A percentile compares a stretch with the other conserved stretches of the same genome.
Evolutionary conservation across 345 rosid genomes (phyloP).

Genomic region (Nasturtium officinale): DNA sequence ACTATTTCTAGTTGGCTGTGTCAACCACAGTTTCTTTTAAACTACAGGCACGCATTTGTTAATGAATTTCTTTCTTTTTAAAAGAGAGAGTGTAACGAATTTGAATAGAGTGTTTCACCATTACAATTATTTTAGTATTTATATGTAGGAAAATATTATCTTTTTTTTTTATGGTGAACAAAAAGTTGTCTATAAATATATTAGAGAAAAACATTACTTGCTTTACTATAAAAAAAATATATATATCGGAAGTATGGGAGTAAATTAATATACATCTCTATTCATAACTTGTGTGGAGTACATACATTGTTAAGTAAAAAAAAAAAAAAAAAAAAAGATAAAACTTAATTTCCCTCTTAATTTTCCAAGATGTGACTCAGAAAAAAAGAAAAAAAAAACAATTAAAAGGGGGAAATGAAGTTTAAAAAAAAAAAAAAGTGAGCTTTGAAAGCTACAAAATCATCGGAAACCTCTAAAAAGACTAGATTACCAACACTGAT

Average conservation of each 20-base stretch:
- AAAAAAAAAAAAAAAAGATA: neutral
- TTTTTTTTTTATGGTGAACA: slow-evolving; percentile 3
- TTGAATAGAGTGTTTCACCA: neutral
- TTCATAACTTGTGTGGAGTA: neutral
- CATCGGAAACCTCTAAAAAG: slow-evolving; percentile 11
- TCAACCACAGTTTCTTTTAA: neutral
- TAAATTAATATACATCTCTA: slow-evolving; percentile 23
- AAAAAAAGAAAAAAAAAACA: neutral
- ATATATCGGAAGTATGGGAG: neutral
- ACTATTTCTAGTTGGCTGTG: neutral
- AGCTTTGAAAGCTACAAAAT: slow-evolving; percentile 21
- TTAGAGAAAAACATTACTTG: neutral
- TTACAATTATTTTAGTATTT: neutral
- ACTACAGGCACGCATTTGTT: slow-evolving; percentile 1
- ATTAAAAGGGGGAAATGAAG: slow-evolving; percentile 23
- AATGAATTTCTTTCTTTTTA: neutral
- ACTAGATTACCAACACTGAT: slow-evolving; percentile 76
- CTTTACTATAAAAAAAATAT: neutral
- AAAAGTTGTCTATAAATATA: neutral
- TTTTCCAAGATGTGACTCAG: slow-evolving; percentile 7
- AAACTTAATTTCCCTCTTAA: slow-evolving; percentile 25
- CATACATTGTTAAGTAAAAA: slow-evolving; percentile 26
- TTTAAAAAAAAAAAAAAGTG: slow-evolving; percentile 30
- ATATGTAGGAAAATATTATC: neutral
- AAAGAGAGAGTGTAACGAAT: neutral